Conservation (phyloP, 768 basidiomycete genomes). For the Collybiopsis luxurians region DNA sequence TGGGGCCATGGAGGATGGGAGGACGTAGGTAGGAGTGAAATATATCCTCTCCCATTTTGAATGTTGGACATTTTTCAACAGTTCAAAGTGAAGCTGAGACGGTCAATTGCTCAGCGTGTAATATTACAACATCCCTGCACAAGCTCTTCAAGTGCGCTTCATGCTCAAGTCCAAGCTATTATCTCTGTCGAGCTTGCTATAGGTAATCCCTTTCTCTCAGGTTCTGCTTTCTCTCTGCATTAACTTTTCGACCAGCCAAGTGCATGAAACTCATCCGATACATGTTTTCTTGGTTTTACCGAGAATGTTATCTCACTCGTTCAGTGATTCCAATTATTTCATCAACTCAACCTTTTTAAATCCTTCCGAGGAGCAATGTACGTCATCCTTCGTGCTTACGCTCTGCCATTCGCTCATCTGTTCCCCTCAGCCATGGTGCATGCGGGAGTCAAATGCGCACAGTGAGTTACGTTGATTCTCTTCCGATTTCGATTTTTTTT, state of each 20-base stretch:
- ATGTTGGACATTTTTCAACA: slow-evolving; percentile 13
- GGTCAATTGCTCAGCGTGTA: slow-evolving; percentile 79
- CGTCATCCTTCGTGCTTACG: slow-evolving; percentile 20
- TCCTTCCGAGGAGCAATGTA: slow-evolving; percentile 59
- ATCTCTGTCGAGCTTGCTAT: slow-evolving; percentile 81
- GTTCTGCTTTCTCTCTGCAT: neutral
- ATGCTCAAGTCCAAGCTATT: slow-evolving; percentile 75
- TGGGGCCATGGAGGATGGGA: slow-evolving; percentile 87
- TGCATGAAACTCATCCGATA: slow-evolving; percentile 87
- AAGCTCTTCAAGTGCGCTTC: slow-evolving; percentile 84
- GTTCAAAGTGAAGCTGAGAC: slow-evolving; percentile 69
- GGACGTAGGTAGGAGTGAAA: slow-evolving; percentile 71
- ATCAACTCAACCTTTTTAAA: slow-evolving; percentile 27
- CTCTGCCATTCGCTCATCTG: neutral
- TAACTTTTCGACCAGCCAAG: slow-evolving; percentile 53
- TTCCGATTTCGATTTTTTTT: neutral
- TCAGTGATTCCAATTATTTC: slow-evolving; percentile 37
- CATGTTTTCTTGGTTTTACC: slow-evolving; percentile 84
- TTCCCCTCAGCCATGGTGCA: slow-evolving; percentile 64
- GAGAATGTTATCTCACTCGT: slow-evolving; percentile 47
- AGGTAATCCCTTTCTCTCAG: slow-evolving; percentile 43
- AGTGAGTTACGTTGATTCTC: slow-evolving; percentile 49
- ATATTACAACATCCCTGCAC: slow-evolving; percentile 36
- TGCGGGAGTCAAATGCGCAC: slow-evolving; percentile 79
- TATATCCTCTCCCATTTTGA: too few species aligned